phyloP scores from a whole-genome alignment of 192 early-diverging fungal genomes.

The Umbelopsis sp. region DNA sequence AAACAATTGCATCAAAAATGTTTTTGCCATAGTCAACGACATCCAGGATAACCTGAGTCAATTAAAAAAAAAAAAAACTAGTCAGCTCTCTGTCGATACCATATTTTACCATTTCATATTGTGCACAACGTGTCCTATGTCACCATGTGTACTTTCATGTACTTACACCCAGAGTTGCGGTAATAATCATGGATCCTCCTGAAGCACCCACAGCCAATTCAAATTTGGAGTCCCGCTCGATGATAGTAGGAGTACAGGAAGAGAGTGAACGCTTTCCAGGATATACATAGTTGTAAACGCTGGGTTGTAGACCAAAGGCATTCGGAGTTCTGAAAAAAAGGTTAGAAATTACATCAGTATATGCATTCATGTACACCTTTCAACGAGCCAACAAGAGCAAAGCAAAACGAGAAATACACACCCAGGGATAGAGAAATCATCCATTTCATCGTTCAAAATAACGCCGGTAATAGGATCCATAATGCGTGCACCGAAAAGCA shows the following conservation, averaged over 20 bases:
- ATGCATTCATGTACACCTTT: not conserved
- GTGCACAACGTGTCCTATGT: too few relatives aligned
- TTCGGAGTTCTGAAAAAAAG: constrained; percentile 47
- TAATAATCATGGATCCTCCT: constrained; percentile 86
- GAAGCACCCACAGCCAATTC: constrained; percentile 82
- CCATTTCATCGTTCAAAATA: constrained; percentile 95
- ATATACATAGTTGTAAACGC: constrained; percentile 81
- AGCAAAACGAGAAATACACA: not conserved
- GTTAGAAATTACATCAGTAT: not conserved
- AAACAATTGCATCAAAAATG: constrained; percentile 68
- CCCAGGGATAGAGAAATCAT: constrained; percentile 87
- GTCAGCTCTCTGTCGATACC: not conserved
- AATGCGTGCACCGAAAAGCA: constrained; percentile 86
- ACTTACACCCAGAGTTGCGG: constrained; percentile 61
- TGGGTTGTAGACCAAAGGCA: constrained; percentile 79
- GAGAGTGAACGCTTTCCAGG: constrained; percentile 87
- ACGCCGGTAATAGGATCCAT: constrained; percentile 87
- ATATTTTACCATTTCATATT: too few relatives aligned
- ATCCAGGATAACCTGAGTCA: constrained; percentile 67
- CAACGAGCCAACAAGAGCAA: not conserved
- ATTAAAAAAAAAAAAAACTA: not conserved
- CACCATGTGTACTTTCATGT: not conserved
- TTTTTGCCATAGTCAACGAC: constrained; percentile 72
- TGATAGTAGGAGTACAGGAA: constrained; percentile 62
- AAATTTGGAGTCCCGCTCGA: constrained; percentile 66